phyloP scores from a whole-genome alignment of 1,284 basidiomycete species.

The Naganishia albida region DNA sequence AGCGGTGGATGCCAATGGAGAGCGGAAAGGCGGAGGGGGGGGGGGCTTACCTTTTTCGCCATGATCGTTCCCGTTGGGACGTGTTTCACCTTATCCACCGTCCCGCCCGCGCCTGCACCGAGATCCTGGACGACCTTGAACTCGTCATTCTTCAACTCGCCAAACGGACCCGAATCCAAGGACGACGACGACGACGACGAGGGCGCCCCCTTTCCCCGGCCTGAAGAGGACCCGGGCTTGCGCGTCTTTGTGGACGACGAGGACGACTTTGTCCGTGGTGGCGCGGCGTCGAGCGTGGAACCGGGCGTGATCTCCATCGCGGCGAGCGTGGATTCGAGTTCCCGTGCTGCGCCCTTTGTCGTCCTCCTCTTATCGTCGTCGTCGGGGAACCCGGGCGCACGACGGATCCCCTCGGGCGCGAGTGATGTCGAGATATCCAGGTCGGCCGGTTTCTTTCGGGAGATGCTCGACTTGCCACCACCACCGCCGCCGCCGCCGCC shows the following conservation, averaged over 20 bases:
- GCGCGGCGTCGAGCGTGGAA: conserved; percentile 58
- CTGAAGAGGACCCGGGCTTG: conserved; percentile 50
- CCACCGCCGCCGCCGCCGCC: too few species aligned
- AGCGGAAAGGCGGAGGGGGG: too few species aligned
- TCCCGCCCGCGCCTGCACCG: conserved; percentile 96
- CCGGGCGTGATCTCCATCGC: conserved; percentile 45
- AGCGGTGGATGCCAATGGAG: not conserved
- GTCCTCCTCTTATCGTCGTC: too few species aligned
- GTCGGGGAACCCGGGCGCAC: conserved; percentile 37
- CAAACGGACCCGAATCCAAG: conserved; percentile 58
- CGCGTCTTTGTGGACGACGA: conserved; percentile 51
- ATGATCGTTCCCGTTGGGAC: conserved; percentile 83
- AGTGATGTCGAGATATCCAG: conserved; percentile 50
- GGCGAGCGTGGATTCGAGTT: conserved; percentile 14
- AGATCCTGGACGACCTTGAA: conserved; percentile 82
- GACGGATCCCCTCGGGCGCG: conserved; percentile 35
- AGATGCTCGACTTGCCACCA: conserved; percentile 40
- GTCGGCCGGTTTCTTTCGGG: conserved; percentile 51
- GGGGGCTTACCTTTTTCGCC: conserved; percentile 83
- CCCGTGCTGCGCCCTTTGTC: too few species aligned
- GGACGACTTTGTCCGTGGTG: too few species aligned
- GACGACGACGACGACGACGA: too few species aligned
- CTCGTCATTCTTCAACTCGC: conserved; percentile 76
- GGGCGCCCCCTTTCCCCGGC: conserved; percentile 48
- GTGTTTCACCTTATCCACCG: conserved; percentile 93